Evolutionary conservation across 83 land plant genomes (phyloP).

Genomic region (Picea abies): DNA sequence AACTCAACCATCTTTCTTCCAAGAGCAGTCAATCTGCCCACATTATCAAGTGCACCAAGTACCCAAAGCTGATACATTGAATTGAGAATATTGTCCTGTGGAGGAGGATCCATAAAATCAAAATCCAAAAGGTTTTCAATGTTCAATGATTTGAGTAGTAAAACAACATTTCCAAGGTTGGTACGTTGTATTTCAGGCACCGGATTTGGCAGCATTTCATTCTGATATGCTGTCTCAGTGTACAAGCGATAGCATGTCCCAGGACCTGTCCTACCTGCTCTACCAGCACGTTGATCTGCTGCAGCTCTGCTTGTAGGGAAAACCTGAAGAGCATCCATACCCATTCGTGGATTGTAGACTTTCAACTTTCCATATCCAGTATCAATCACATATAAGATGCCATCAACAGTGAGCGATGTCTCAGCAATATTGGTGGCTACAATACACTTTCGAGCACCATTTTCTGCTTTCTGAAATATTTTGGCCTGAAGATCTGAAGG

Average conservation of each 20-base stretch:
- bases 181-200: slow-evolving; percentile 87
- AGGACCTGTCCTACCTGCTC: slow-evolving; percentile 96
- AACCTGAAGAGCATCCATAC: slow-evolving; percentile 90
- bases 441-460: slow-evolving; percentile 93
- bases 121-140: slow-evolving; percentile 71
- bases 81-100: slow-evolving; percentile 79
- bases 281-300: slow-evolving; percentile 90
- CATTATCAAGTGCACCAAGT: slow-evolving; percentile 78
- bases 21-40: slow-evolving; percentile 57
- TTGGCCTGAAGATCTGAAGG: slow-evolving; percentile 96
- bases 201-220: slow-evolving; percentile 76
- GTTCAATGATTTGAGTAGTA: slow-evolving; percentile 69
- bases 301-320: slow-evolving; percentile 84
- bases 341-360: slow-evolving; percentile 88
- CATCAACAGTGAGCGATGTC: slow-evolving; percentile 98
- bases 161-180: slow-evolving; percentile 76
- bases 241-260: slow-evolving; percentile 92
- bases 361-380: slow-evolving; percentile 91
- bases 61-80: slow-evolving; percentile 91
- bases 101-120: slow-evolving; percentile 88
- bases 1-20: slow-evolving; percentile 84
- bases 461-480: slow-evolving; percentile 89
- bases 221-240: slow-evolving; percentile 79
- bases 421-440: slow-evolving; percentile 94
- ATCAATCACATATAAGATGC: slow-evolving; percentile 90